These are phyloP conservation scores for Silene coronaria DNA, from an alignment of 179 eudicot genomes.

Conservation along the genomic window DNA sequence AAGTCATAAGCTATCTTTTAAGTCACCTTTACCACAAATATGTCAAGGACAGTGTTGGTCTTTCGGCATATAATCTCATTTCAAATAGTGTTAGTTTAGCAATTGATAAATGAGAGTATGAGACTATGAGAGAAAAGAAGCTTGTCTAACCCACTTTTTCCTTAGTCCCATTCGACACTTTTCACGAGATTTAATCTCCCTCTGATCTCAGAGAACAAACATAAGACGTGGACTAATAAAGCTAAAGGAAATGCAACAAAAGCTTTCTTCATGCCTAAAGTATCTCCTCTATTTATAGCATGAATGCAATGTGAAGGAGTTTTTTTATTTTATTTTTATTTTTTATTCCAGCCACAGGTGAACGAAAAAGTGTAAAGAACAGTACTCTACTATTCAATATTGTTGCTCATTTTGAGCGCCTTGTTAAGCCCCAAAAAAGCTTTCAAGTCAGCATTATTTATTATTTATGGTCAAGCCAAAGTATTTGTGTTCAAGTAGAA, in stretches of 20 bases:
- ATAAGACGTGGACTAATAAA: neutral
- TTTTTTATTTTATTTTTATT: neutral
- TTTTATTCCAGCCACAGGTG: neutral
- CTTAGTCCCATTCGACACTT: neutral
- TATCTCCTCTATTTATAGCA: neutral
- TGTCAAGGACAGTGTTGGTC: neutral
- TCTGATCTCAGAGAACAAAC: conserved; percentile 1
- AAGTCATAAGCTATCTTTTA: neutral
- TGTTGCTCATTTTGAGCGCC: neutral
- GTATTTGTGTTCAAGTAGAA: too few species aligned
- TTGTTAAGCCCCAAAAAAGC: neutral
- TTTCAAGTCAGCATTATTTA: neutral
- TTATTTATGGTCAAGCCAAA: too few species aligned
- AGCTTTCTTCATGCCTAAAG: neutral
- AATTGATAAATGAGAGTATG: neutral
- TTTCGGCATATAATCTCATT: neutral
- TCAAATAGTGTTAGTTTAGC: conserved; percentile 4
- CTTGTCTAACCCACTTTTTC: neutral
- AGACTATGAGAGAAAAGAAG: conserved; percentile 1
- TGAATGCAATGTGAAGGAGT: neutral
- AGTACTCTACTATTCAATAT: neutral
- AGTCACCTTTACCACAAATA: neutral
- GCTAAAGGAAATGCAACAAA: conserved; percentile 4
- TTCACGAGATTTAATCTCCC: neutral
- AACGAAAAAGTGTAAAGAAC: neutral